Percentiles rank a stretch among this genome's conserved stretches.
These are phyloP conservation scores for Trichosporon inkin DNA, from an alignment of 1,284 basidiomycete genomes.

Conservation along the genomic window DNA sequence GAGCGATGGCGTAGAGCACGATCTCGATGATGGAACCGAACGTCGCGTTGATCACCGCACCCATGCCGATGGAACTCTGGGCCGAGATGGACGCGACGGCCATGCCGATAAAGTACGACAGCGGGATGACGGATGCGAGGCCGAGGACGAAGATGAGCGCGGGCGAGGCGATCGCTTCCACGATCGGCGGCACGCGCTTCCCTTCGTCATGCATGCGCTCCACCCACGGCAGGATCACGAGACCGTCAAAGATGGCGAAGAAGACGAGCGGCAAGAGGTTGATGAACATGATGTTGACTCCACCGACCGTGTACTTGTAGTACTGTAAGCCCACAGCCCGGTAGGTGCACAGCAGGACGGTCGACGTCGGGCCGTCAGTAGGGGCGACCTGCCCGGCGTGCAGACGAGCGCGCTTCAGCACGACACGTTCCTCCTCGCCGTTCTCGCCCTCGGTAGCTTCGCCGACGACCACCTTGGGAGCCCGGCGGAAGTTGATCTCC, in stretches of 20 bases:
- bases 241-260: slow-evolving; percentile 91
- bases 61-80: slow-evolving; percentile 98
- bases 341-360: slow-evolving; percentile 92
- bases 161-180: slow-evolving; percentile 68
- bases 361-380: slow-evolving; percentile 67
- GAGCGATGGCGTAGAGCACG: slow-evolving; percentile 83
- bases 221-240: slow-evolving; percentile 70
- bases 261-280: slow-evolving; percentile 91
- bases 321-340: slow-evolving; percentile 85
- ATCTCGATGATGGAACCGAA: slow-evolving; percentile 99
- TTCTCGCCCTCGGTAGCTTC: slow-evolving; percentile 8
- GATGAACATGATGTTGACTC: slow-evolving; percentile 97
- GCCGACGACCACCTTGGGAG: slow-evolving; percentile 42
- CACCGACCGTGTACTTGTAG: slow-evolving; percentile 99
- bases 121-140: slow-evolving; percentile 87
- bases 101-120: slow-evolving; percentile 99
- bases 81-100: slow-evolving; percentile 98
- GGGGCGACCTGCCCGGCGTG: slow-evolving; percentile 69
- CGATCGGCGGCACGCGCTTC: slow-evolving; percentile 49
- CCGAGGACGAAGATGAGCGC: slow-evolving; percentile 79
- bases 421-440: slow-evolving; percentile 15
- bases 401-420: slow-evolving; percentile 57
- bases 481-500: slow-evolving; percentile 77
- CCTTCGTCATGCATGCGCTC: slow-evolving; percentile 59
- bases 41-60: slow-evolving; percentile 98